Percentiles rank a stretch among this genome's conserved stretches.
phyloP scores from a whole-genome alignment of 139 green algal genomes.

The Micromonas commoda region DNA sequence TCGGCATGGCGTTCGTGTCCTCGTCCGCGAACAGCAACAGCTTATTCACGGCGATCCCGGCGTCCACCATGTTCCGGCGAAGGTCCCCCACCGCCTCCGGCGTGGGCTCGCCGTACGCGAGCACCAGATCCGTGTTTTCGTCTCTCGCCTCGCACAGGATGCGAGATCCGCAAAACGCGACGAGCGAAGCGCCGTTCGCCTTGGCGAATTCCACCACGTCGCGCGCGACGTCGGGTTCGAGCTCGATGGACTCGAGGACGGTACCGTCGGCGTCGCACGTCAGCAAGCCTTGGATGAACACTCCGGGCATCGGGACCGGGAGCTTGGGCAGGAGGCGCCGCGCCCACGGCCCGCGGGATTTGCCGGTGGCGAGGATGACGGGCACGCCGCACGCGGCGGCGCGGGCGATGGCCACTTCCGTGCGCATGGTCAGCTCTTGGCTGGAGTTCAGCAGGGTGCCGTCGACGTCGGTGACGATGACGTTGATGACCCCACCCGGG shows the following conservation, averaged over 20 bases:
- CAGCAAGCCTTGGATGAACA: slow-evolving; percentile 9
- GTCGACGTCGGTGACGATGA: slow-evolving; percentile 69
- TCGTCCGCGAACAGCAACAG: slow-evolving; percentile 75
- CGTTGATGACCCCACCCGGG: no score
- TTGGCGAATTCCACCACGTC: background rate
- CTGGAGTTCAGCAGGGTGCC: slow-evolving; percentile 65
- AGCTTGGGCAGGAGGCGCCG: background rate
- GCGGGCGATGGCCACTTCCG: slow-evolving; percentile 43
- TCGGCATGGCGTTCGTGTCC: slow-evolving; percentile 40
- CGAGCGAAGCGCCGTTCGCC: background rate
- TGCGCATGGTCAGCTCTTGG: slow-evolving; percentile 50
- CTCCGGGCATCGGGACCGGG: background rate
- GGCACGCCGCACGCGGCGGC: slow-evolving; percentile 57
- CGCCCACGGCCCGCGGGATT: slow-evolving; percentile 10
- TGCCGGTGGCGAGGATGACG: slow-evolving; percentile 33
- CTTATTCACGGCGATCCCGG: slow-evolving; percentile 46
- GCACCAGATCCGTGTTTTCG: slow-evolving; percentile 1
- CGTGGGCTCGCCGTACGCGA: slow-evolving; percentile 7
- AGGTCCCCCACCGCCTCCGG: background rate
- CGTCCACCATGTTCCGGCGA: no score
- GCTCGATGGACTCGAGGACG: background rate
- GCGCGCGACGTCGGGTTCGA: background rate
- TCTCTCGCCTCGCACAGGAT: slow-evolving; percentile 9
- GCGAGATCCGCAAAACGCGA: slow-evolving; percentile 1
- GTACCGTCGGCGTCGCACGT: background rate